Evolutionary conservation across 1,284 basidiomycete species (phyloP).

Genomic region (Gymnopus androsaceus): DNA sequence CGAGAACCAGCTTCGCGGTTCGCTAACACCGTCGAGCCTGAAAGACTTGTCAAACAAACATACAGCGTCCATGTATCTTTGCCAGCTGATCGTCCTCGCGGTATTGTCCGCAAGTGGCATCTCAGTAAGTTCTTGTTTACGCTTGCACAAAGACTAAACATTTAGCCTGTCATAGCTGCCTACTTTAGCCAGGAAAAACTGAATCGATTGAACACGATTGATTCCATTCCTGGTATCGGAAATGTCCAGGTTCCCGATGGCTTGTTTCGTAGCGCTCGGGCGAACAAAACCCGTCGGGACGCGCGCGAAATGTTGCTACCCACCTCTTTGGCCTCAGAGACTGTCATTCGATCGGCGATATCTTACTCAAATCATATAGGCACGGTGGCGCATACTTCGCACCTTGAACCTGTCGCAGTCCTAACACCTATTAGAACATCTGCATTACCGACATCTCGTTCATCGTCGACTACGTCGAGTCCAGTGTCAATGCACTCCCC

Average conservation of each 20-base stretch:
- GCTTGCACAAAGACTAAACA: not conserved
- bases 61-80: conserved; percentile 77
- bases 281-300: conserved; percentile 63
- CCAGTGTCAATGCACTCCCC: conserved; percentile 27
- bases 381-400: not conserved
- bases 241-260: conserved; percentile 69
- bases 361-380: not conserved
- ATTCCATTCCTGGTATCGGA: conserved; percentile 63
- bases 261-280: conserved; percentile 74
- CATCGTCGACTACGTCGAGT: conserved; percentile 24
- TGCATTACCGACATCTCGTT: not conserved
- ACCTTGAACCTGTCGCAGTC: not conserved
- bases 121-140: conserved; percentile 57
- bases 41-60: conserved; percentile 79
- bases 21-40: conserved; percentile 44
- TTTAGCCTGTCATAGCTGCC: conserved; percentile 45
- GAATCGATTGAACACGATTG: conserved; percentile 66
- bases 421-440: not conserved
- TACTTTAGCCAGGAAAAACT: conserved; percentile 78
- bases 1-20: conserved; percentile 21
- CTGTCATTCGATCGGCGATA: not conserved
- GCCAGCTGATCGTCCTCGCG: conserved; percentile 63
- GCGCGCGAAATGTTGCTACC: conserved; percentile 32
- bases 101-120: conserved; percentile 76
- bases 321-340: not conserved